Evolutionary conservation across 2,329 filamentous ascomycete species (phyloP).

Genomic region (Colletotrichum sp.): DNA sequence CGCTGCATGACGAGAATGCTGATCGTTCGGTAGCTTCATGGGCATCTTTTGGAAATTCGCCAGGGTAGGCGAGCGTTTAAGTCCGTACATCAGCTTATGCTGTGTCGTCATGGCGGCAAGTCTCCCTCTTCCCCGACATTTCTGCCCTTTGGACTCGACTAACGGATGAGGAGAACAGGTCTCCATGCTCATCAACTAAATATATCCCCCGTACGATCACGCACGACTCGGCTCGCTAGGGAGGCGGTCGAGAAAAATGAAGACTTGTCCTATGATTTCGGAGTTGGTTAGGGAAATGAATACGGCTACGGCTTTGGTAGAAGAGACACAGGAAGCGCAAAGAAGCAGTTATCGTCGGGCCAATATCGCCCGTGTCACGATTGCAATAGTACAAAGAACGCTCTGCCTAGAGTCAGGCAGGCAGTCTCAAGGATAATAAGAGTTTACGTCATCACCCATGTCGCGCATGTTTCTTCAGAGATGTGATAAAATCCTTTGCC

Average conservation of each 20-base stretch:
- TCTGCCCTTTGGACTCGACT: not conserved
- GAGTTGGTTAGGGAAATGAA: slow-evolving; percentile 15
- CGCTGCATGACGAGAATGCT: not conserved
- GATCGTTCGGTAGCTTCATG: slow-evolving; percentile 59
- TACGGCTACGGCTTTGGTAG: slow-evolving; percentile 8
- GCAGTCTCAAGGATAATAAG: not conserved
- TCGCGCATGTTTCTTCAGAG: not conserved
- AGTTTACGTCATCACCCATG: not conserved
- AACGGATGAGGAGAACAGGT: not conserved
- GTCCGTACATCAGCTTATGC: slow-evolving; percentile 93
- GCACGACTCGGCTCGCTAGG: not conserved
- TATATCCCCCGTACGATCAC: not conserved
- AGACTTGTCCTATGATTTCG: slow-evolving; percentile 8
- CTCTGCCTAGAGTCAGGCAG: not conserved
- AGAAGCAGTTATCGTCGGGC: not conserved
- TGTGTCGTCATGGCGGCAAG: slow-evolving; percentile 92
- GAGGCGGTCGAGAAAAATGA: not conserved
- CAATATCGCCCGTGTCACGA: not conserved
- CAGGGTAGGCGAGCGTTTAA: slow-evolving; percentile 88
- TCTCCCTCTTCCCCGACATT: slow-evolving; percentile 10
- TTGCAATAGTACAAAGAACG: not conserved
- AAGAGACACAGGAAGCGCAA: slow-evolving; percentile 1
- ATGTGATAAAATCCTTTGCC: not conserved
- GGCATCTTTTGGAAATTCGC: slow-evolving; percentile 97
- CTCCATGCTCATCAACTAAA: slow-evolving; percentile 11